Evolutionary conservation across 2,329 filamentous ascomycete species (phyloP), one percentile per base, ranked within the genome.

Genomic region (Elsinoe batatas): DNA sequence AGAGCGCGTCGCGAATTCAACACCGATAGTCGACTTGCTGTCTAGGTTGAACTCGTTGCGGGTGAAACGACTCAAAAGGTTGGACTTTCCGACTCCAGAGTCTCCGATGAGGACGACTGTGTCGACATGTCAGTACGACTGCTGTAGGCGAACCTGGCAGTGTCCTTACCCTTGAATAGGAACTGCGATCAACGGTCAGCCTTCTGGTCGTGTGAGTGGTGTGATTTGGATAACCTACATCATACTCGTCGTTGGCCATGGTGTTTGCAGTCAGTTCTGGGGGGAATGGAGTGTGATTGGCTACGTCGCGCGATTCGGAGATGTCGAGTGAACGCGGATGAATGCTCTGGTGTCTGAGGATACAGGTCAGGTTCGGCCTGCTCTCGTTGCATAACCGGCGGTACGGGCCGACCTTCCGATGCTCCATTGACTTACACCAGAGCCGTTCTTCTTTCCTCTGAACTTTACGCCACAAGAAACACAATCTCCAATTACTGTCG

Each of bases 171-270:
- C 87, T 98, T 97, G 84, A 98, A 98, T 71, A 97, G 89, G 74
- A 97, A 97, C 91, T 96, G 73, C 63, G 64, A 61, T 18, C 1
- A n/a, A 60, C 61, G 61, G 63, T 72, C 62, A 73, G 68, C 65
- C 67, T 67, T 60, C 6, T 62, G 59, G 62, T 58, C 57, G 61
- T 56, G 49, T 55, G 53, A 55, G 37, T 44, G 57, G 53, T 53
- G 12, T 15, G 11, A 46, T 44, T 11, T 15, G 56, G 58, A 54
- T 64, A 26, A 76, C 90, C 80, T 79, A 97, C 91, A 85, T 98
- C 93, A 79, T 98, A 98, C 80, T 98, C 93, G 82, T 98, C 93
- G 85, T 97, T 98, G 71, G 91, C 93, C 93, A 97, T 98, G 75
- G 67, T 79, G 77, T 73, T n/a, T n/a, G 42, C 58, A 43, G 58